A percentile compares a stretch with the other conserved stretches of the same genome.
phyloP scores from a whole-genome alignment of 2,329 filamentous ascomycete genomes.

The Aspergillus sp. region DNA sequence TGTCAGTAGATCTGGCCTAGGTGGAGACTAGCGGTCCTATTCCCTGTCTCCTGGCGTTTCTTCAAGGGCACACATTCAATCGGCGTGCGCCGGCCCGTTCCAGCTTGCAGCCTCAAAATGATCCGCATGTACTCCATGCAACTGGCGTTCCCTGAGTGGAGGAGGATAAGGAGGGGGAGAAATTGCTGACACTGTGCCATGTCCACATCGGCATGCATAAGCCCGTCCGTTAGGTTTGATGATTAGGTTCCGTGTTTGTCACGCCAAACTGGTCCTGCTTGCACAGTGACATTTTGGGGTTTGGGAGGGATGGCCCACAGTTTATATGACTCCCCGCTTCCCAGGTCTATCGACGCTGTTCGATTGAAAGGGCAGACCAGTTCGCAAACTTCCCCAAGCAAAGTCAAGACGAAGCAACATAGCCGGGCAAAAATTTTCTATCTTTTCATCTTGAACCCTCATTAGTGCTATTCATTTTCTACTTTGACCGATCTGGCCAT shows the following conservation, averaged over 20 bases:
- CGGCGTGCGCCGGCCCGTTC: slow-evolving; percentile 49
- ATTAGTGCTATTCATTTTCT: not conserved
- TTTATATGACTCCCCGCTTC: slow-evolving; percentile 43
- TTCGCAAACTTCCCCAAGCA: slow-evolving; percentile 1
- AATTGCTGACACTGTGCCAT: slow-evolving; percentile 37
- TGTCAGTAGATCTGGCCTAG: slow-evolving; percentile 23
- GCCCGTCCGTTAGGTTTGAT: slow-evolving; percentile 39
- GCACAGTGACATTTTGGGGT: slow-evolving; percentile 22
- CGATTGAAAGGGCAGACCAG: slow-evolving; percentile 9
- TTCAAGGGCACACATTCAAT: slow-evolving; percentile 41
- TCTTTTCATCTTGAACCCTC: not conserved
- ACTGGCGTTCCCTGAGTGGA: slow-evolving; percentile 34
- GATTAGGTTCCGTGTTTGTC: slow-evolving; percentile 41
- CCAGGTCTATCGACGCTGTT: slow-evolving; percentile 29
- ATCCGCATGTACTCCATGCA: slow-evolving; percentile 42
- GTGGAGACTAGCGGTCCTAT: slow-evolving; percentile 26
- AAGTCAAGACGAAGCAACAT: slow-evolving; percentile 5
- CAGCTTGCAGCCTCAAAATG: slow-evolving; percentile 49
- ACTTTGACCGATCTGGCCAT: not conserved
- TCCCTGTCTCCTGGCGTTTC: slow-evolving; percentile 36
- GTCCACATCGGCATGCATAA: slow-evolving; percentile 42
- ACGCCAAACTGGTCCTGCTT: slow-evolving; percentile 24
- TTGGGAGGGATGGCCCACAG: slow-evolving; percentile 34
- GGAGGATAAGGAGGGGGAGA: slow-evolving; percentile 31
- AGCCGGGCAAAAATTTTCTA: not conserved